A percentile compares a stretch with the other conserved stretches of the same genome.
Evolutionary conservation across 139 green algal species (phyloP).

Genomic region (Volvox reticuliferus): DNA sequence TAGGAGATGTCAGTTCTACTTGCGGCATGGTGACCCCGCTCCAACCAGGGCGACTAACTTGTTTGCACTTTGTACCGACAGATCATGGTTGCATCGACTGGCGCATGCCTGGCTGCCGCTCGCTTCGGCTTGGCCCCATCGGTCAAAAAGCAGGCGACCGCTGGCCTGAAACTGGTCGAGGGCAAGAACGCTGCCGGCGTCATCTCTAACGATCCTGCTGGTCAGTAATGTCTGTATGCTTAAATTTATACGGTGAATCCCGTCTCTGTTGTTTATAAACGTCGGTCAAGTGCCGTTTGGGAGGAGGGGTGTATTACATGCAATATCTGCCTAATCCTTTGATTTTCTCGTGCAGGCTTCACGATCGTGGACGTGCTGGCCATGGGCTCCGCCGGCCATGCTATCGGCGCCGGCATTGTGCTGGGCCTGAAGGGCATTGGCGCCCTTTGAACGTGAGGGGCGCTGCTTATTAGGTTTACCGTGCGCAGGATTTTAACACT

Average conservation of each 20-base stretch:
- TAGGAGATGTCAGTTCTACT: too few species aligned
- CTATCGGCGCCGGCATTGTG: conserved; percentile 85
- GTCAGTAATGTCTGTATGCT: too few species aligned
- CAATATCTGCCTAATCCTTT: too few species aligned
- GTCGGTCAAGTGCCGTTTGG: too few species aligned
- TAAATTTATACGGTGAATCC: too few species aligned
- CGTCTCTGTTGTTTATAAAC: too few species aligned
- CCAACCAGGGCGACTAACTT: too few species aligned
- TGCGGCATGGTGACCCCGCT: too few species aligned
- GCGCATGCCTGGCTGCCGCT: conserved; percentile 83
- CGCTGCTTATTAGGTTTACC: neutral
- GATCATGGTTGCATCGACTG: conserved; percentile 94
- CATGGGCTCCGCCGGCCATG: conserved; percentile 85
- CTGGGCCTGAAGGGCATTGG: conserved; percentile 79
- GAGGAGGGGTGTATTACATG: too few species aligned
- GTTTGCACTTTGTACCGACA: conserved; percentile 46
- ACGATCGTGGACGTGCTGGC: conserved; percentile 91
- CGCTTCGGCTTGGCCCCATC: conserved; percentile 94
- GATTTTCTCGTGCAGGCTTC: conserved; percentile 80
- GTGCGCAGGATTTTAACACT: neutral
- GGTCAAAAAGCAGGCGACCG: conserved; percentile 77
- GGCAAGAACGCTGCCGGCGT: conserved; percentile 70
- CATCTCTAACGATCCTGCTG: conserved; percentile 80
- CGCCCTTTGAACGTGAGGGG: conserved; percentile 41
- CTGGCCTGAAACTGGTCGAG: conserved; percentile 87